A percentile compares a stretch with the other conserved stretches of the same genome.
Conservation (phyloP, 1,284 basidiomycete species). For the Cutaneotrichosporon mucoides region DNA sequence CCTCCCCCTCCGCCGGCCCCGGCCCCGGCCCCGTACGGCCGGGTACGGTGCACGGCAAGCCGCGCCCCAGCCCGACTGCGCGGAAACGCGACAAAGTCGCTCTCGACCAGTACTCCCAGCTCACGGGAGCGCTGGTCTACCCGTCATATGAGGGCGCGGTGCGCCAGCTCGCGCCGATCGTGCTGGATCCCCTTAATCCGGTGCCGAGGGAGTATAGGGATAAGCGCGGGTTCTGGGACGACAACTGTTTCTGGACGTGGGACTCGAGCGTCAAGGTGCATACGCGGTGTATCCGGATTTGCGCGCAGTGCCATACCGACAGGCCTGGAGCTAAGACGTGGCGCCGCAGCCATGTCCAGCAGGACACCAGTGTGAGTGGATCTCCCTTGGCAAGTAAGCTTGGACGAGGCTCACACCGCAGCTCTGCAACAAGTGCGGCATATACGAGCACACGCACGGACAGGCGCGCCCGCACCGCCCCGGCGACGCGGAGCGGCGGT, state of each 20-base stretch:
- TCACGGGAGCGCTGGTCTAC: neutral
- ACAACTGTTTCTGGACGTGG: neutral
- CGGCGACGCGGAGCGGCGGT: constrained; percentile 2
- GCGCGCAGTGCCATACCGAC: constrained; percentile 11
- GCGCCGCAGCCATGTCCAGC: constrained; percentile 10
- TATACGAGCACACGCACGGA: constrained; percentile 13
- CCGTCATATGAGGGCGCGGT: constrained; percentile 1
- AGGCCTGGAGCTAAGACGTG: constrained; percentile 14
- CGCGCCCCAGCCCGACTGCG: neutral
- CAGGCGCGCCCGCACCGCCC: neutral
- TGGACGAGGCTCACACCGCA: neutral
- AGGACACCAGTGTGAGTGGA: constrained; percentile 8
- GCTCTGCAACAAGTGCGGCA: constrained; percentile 20
- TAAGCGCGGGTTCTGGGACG: constrained; percentile 4
- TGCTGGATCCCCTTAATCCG: neutral
- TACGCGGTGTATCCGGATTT: constrained; percentile 5
- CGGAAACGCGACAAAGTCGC: neutral
- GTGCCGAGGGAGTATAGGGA: constrained; percentile 1
- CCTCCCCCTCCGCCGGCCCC: neutral
- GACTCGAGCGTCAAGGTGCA: neutral
- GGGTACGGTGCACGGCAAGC: neutral
- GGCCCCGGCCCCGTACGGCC: neutral
- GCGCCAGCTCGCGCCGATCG: neutral
- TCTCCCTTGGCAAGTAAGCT: no score
- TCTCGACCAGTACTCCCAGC: neutral